These are phyloP conservation scores for Polytrichum formosum DNA, from an alignment of 225 moss, liverwort and hornwort species.

Conservation along the genomic window DNA sequence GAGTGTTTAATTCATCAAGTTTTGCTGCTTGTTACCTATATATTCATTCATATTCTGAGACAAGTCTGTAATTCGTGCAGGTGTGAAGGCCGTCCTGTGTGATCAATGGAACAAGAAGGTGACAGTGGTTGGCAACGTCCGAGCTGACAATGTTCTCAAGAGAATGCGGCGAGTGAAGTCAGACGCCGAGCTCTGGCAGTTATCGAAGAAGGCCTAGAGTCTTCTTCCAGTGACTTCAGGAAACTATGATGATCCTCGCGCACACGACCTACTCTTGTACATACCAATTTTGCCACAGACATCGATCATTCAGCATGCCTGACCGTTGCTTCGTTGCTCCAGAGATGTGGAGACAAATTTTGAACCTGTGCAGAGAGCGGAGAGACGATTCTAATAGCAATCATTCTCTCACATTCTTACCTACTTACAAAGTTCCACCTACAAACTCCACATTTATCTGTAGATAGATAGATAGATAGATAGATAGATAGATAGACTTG, in stretches of 20 bases:
- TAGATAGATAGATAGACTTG: neutral
- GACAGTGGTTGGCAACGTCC: conserved; percentile 31
- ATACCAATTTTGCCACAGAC: neutral
- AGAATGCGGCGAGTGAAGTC: conserved; percentile 39
- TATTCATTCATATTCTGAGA: neutral
- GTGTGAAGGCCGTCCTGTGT: conserved; percentile 30
- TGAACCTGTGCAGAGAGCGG: too few relatives aligned
- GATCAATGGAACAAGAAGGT: conserved; percentile 47
- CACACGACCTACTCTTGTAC: neutral
- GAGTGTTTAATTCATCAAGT: neutral
- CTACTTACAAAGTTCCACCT: too few relatives aligned
- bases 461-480: neutral
- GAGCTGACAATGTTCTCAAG: conserved; percentile 38
- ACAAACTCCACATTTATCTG: neutral
- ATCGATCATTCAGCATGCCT: neutral
- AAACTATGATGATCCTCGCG: neutral
- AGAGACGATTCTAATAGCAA: too few relatives aligned
- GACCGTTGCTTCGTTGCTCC: neutral
- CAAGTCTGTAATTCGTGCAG: conserved; percentile 10
- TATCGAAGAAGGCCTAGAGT: conserved; percentile 14
- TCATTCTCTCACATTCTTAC: too few relatives aligned
- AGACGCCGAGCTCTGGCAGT: conserved; percentile 31
- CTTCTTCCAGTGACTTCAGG: too few relatives aligned
- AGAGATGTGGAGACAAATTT: too few relatives aligned
- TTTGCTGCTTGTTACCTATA: neutral